Evolutionary conservation across 371 early-diverging fungal genomes (phyloP), one percentile per base, ranked within the genome.

Genomic region (Circinella umbellata): DNA sequence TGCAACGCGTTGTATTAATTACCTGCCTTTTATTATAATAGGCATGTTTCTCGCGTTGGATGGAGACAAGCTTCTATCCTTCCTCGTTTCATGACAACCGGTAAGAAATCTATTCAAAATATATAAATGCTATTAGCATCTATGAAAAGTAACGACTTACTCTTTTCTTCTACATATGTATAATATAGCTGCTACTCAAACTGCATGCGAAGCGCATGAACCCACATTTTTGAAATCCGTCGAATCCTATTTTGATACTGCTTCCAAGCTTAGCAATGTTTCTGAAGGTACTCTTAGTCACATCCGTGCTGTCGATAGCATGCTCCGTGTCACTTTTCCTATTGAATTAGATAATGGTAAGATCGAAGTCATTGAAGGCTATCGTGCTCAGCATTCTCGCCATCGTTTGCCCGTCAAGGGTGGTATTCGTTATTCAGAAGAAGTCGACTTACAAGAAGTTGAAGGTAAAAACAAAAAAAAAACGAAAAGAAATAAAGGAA

Each of bases 351-450:
- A 90, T 63, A 77, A 90, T 49, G 92, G 92, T 64, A 89, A 86
- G 64, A 86, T 86, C 55, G 88, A 92, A 73, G 91, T 94, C 71
- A 90, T 95, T 75, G 87, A 88, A 70, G 89, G 92, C 49, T 94
- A 94, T 75, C 93, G 96, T 71, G 94, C 94, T 61, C 95, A 95
- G 77, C 95, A 95, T 79, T 94, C 94, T 27, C 91, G 94, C 64
- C 95, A 95, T 76, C 85, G 93, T 63, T 87, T 94, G 59, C 95
- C 95, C 17, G 92, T 92, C 70, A 95, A 95, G 82, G 95, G 94
- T 71, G 95, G 95, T 70, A 94, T 94, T 68, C 91, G 94, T 61
- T 94, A 88, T 77, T 89, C 92, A 49, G 86, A 89, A 38, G 91
- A 91, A 69, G 95, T 95, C 18, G 93, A 94, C 75, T 77, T 94